phyloP scores from a whole-genome alignment of 2,329 filamentous ascomycete species.

The Elsinoe necatrix region DNA sequence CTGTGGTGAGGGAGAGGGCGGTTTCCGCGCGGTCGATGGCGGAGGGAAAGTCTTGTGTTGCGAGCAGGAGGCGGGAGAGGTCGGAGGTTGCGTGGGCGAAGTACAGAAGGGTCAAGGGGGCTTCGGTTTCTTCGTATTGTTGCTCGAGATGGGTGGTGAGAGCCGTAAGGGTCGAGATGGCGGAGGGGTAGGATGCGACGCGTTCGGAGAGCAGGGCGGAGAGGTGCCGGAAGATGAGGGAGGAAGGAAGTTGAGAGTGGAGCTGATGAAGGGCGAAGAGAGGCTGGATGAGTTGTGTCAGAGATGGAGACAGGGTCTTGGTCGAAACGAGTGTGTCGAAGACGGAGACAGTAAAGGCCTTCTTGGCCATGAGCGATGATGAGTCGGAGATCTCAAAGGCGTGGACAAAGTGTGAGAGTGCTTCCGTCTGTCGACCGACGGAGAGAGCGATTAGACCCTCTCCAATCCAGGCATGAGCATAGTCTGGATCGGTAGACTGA shows the following conservation, averaged over 20 bases:
- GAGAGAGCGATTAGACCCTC: conserved; percentile 79
- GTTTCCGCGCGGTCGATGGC: conserved; percentile 75
- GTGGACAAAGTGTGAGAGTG: conserved; percentile 78
- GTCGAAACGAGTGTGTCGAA: conserved; percentile 71
- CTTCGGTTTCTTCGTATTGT: conserved; percentile 79
- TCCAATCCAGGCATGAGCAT: conserved; percentile 86
- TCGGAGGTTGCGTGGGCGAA: conserved; percentile 83
- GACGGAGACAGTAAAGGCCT: conserved; percentile 68
- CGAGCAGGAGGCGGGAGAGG: conserved; percentile 73
- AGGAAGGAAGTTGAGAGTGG: conserved; percentile 58
- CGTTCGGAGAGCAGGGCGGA: conserved; percentile 75
- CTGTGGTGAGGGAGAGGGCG: conserved; percentile 67
- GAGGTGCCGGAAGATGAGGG: conserved; percentile 68
- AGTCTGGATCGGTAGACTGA: conserved; percentile 91
- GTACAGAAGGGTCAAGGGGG: conserved; percentile 58
- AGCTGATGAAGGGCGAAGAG: conserved; percentile 84
- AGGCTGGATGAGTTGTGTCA: conserved; percentile 65
- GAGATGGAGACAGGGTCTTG: conserved; percentile 42
- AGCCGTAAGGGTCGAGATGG: conserved; percentile 54
- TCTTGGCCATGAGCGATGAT: conserved; percentile 61
- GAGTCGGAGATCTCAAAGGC: conserved; percentile 87
- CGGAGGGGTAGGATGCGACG: conserved; percentile 56
- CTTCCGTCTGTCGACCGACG: conserved; percentile 65
- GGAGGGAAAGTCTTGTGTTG: conserved; percentile 53
- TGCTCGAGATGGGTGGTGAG: conserved; percentile 65